phyloP scores from a whole-genome alignment of 2,329 filamentous ascomycete species.

The Colletotrichum sp. region DNA sequence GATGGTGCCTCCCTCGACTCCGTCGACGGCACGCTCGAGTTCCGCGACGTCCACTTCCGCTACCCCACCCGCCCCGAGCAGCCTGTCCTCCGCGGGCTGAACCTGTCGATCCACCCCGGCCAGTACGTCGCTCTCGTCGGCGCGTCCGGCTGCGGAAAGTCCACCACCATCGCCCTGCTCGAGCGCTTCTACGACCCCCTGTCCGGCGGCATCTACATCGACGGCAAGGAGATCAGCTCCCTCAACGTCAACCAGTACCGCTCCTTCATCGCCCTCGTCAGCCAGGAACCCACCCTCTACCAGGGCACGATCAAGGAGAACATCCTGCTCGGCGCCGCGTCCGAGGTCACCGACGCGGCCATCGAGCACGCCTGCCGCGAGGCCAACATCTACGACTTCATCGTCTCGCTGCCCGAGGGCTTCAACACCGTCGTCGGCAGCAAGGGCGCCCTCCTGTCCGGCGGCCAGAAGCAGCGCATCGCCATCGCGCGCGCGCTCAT shows the following conservation, averaged over 20 bases:
- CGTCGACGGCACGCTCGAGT: slow-evolving; percentile 82
- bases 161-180: slow-evolving; percentile 87
- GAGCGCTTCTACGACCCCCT: slow-evolving; percentile 96
- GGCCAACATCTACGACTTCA: slow-evolving; percentile 92
- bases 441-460: slow-evolving; percentile 84
- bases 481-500: slow-evolving; percentile 92
- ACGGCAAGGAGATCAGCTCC: slow-evolving; percentile 80
- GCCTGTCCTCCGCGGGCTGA: slow-evolving; percentile 86
- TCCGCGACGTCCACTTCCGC: slow-evolving; percentile 90
- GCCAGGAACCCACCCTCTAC: slow-evolving; percentile 93
- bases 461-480: slow-evolving; percentile 93
- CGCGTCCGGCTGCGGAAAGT: slow-evolving; percentile 94
- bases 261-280: slow-evolving; percentile 82
- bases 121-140: slow-evolving; percentile 91
- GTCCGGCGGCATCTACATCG: slow-evolving; percentile 79
- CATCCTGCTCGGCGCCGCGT: slow-evolving; percentile 77
- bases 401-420: slow-evolving; percentile 83
- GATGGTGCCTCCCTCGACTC: slow-evolving; percentile 67
- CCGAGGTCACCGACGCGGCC: slow-evolving; percentile 71
- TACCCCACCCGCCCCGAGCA: slow-evolving; percentile 92
- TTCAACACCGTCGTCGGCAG: slow-evolving; percentile 86
- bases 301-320: slow-evolving; percentile 92
- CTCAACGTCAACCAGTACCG: slow-evolving; percentile 90
- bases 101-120: slow-evolving; percentile 75
- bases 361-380: slow-evolving; percentile 84